These are phyloP conservation scores for Phialophora macrospora DNA, from an alignment of 2,329 filamentous ascomycete species.

Conservation along the genomic window DNA sequence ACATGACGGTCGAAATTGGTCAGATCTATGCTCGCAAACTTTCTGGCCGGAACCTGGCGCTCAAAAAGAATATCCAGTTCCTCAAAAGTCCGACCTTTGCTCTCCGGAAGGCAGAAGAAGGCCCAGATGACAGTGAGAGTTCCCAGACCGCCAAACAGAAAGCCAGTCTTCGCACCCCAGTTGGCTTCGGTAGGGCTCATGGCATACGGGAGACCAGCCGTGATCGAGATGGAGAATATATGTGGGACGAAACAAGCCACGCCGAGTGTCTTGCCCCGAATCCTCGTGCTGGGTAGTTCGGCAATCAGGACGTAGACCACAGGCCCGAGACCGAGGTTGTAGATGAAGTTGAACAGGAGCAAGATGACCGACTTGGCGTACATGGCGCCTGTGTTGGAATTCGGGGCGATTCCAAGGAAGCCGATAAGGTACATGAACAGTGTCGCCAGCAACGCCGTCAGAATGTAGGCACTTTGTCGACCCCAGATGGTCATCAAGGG, in stretches of 20 bases:
- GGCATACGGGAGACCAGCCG: conserved; percentile 44
- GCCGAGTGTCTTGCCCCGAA: conserved; percentile 60
- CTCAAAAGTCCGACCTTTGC: conserved; percentile 44
- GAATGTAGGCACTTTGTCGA: conserved; percentile 51
- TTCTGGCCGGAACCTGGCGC: conserved; percentile 25
- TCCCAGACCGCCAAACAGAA: conserved; percentile 47
- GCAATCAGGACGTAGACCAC: conserved; percentile 58
- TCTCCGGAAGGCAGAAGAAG: conserved; percentile 44
- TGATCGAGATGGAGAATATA: conserved; percentile 53
- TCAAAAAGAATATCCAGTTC: conserved; percentile 35
- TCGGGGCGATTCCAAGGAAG: conserved; percentile 38
- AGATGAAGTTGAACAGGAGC: conserved; percentile 59
- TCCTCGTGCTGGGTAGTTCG: conserved; percentile 58
- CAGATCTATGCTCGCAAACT: conserved; percentile 14
- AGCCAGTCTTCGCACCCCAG: conserved; percentile 47
- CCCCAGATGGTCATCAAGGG: neutral
- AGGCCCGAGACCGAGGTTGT: conserved; percentile 59
- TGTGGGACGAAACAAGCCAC: conserved; percentile 58
- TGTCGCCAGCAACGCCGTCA: conserved; percentile 41
- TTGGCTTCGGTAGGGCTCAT: conserved; percentile 47
- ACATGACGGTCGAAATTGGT: too few relatives aligned
- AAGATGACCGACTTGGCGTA: conserved; percentile 50
- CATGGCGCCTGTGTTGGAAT: conserved; percentile 40
- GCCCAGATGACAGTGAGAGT: conserved; percentile 40
- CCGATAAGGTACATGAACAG: conserved; percentile 42